Conservation (phyloP, 208 protist genomes). For the Trypanosoma boissoni region DNA sequence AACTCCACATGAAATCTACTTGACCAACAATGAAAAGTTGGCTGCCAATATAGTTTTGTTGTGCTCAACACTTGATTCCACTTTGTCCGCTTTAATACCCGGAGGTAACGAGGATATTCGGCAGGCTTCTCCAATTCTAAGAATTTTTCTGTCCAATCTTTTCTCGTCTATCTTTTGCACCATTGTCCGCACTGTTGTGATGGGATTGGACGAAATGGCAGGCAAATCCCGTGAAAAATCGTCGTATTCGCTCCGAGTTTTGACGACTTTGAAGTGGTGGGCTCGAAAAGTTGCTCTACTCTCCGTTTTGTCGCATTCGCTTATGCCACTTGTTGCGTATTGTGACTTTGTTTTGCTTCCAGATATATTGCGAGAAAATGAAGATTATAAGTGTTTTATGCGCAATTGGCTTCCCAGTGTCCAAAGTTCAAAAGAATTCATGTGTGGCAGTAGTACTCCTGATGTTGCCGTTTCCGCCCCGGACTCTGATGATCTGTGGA, state of each 20-base stretch:
- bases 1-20: neutral
- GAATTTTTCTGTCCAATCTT: slow-evolving; percentile 6
- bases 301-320: neutral
- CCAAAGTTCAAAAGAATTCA: neutral
- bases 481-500: neutral
- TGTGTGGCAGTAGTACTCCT: neutral
- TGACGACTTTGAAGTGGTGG: slow-evolving; percentile 5
- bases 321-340: slow-evolving; percentile 9
- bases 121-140: slow-evolving; percentile 5
- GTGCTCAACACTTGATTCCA: neutral
- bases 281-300: slow-evolving; percentile 1
- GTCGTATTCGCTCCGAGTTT: neutral
- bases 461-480: neutral
- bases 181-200: neutral
- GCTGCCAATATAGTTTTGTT: neutral
- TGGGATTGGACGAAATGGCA: neutral
- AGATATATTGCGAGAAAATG: neutral
- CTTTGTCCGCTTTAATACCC: slow-evolving; percentile 4
- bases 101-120: neutral
- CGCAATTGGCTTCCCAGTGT: neutral
- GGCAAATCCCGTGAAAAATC: neutral
- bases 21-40: slow-evolving; percentile 3
- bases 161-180: neutral
- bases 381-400: slow-evolving; percentile 1
- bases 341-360: slow-evolving; percentile 15